phyloP scores from a whole-genome alignment of 768 basidiomycete genomes.

The Leccinellum rugosiceps region DNA sequence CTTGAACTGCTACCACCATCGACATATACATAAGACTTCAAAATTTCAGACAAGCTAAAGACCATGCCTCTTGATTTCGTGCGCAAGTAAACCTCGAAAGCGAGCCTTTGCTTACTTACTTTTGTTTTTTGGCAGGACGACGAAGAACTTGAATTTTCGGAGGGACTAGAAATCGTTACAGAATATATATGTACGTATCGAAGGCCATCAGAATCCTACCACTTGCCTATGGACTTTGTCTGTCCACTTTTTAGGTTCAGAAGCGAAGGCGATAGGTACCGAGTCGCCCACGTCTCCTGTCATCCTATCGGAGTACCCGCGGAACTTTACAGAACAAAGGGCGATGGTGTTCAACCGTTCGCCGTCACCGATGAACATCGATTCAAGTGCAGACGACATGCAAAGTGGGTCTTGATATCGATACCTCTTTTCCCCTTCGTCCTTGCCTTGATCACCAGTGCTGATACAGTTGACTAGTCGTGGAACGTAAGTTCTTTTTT shows the following conservation, averaged over 20 bases:
- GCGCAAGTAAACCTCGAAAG: constrained; percentile 4
- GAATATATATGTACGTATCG: constrained; percentile 18
- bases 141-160: constrained; percentile 14
- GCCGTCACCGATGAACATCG: constrained; percentile 25
- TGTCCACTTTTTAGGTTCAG: constrained; percentile 3
- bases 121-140: constrained; percentile 22
- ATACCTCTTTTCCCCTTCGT: neutral
- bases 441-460: neutral
- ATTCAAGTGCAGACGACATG: constrained; percentile 10
- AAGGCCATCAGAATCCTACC: neutral
- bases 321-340: constrained; percentile 14
- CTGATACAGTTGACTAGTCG: constrained; percentile 13
- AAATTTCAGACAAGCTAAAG: neutral
- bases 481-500: constrained; percentile 9
- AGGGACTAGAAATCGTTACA: constrained; percentile 15
- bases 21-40: constrained; percentile 5
- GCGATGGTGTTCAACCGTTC: constrained; percentile 8
- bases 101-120: constrained; percentile 5
- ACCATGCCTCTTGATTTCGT: constrained; percentile 22
- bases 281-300: constrained; percentile 11
- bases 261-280: constrained; percentile 9
- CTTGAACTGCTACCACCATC: constrained; percentile 12
- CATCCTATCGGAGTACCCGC: constrained; percentile 22
- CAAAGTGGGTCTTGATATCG: constrained; percentile 11
- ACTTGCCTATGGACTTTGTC: neutral